Percentiles rank a stretch among this genome's conserved stretches.
Evolutionary conservation across 1,139 yeast genomes (phyloP).

Genomic region (Groenewaldozyma auringiensis): DNA sequence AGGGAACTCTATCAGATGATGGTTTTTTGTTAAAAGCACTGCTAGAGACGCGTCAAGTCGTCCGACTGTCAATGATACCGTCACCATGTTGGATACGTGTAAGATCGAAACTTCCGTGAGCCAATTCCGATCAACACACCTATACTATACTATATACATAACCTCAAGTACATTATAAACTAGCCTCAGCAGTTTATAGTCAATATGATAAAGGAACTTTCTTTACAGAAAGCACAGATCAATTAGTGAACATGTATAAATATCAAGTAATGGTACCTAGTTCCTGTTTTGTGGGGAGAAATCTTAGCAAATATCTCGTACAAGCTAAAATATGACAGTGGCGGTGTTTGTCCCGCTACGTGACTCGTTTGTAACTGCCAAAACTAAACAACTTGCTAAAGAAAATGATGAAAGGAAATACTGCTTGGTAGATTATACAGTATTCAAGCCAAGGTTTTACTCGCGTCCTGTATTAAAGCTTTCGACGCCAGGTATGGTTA

Average conservation of each 20-base stretch:
- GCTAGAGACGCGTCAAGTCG: constrained; percentile 94
- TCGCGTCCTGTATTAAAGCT: constrained; percentile 3
- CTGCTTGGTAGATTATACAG: neutral
- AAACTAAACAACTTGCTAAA: neutral
- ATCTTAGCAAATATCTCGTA: too few relatives aligned
- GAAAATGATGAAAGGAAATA: constrained; percentile 2
- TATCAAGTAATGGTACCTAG: too few relatives aligned
- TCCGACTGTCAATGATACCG: constrained; percentile 90
- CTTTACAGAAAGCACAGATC: too few relatives aligned
- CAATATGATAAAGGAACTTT: too few relatives aligned
- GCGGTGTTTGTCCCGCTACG: constrained; percentile 3
- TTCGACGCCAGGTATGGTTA: neutral
- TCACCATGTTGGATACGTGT: constrained; percentile 46
- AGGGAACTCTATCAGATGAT: constrained; percentile 93
- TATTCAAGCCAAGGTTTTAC: constrained; percentile 1
- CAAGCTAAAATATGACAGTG: neutral
- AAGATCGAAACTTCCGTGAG: too few relatives aligned
- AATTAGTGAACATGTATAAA: too few relatives aligned
- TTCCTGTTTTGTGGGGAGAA: too few relatives aligned
- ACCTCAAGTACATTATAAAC: too few relatives aligned
- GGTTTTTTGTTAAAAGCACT: constrained; percentile 79
- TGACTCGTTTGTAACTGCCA: neutral
- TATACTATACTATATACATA: too few relatives aligned
- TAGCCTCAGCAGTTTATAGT: too few relatives aligned
- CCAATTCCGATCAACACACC: too few relatives aligned